A percentile compares a stretch with the other conserved stretches of the same genome.
Conservation (phyloP, 768 basidiomycete genomes). For the Gautieria morchelliformis region DNA sequence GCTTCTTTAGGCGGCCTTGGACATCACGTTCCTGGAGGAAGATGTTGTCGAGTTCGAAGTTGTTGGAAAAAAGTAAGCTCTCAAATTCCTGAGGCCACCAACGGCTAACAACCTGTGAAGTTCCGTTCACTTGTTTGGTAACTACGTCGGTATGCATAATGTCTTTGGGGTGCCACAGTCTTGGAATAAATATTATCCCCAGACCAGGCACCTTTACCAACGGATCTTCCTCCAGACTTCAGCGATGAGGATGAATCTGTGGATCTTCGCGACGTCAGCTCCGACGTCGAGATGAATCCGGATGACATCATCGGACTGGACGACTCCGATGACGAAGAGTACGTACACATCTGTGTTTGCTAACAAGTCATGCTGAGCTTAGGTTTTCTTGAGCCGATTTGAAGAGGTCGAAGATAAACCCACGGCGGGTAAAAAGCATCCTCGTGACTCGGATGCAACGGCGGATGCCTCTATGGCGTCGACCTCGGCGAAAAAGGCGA, state of each 20-base stretch:
- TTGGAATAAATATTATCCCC: background rate
- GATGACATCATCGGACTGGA: slow-evolving; percentile 34
- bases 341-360: slow-evolving; percentile 4
- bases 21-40: slow-evolving; percentile 61
- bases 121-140: slow-evolving; percentile 18
- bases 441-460: slow-evolving; percentile 50
- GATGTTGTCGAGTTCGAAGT: slow-evolving; percentile 59
- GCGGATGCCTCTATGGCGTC: slow-evolving; percentile 28
- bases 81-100: too few relatives aligned
- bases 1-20: slow-evolving; percentile 69
- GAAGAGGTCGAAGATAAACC: slow-evolving; percentile 49
- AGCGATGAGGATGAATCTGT: slow-evolving; percentile 41
- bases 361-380: background rate
- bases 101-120: background rate
- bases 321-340: slow-evolving; percentile 37
- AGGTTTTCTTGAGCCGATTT: slow-evolving; percentile 43
- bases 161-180: background rate
- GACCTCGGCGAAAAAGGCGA: slow-evolving; percentile 55
- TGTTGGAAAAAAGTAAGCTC: slow-evolving; percentile 70
- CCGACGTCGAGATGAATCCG: slow-evolving; percentile 70
- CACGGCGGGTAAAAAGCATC: slow-evolving; percentile 50
- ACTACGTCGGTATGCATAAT: slow-evolving; percentile 59
- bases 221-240: slow-evolving; percentile 23
- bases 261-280: slow-evolving; percentile 67
- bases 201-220: slow-evolving; percentile 4